Conservation (phyloP, 139 green algal species). For the Coelastrella sp. region DNA sequence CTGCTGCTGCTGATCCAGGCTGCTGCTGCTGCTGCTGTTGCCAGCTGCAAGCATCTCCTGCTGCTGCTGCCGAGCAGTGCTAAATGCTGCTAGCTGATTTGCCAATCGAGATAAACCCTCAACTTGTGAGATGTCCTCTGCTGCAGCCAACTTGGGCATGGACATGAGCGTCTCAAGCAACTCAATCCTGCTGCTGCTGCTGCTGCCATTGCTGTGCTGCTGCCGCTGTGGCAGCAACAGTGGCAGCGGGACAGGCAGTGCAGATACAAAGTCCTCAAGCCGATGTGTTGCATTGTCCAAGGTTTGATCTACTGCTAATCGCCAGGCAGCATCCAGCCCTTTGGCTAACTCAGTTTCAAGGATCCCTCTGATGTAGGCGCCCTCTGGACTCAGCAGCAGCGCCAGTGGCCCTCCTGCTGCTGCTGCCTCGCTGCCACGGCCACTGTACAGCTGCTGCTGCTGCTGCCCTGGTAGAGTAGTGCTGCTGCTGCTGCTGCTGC, state of each 20-base stretch:
- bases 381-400: slow-evolving; percentile 82
- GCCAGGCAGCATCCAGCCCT: slow-evolving; percentile 79
- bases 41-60: neutral
- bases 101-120: slow-evolving; percentile 7
- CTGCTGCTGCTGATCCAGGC: slow-evolving; percentile 3
- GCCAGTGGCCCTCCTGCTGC: slow-evolving; percentile 67
- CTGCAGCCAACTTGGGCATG: neutral
- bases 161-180: slow-evolving; percentile 7
- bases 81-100: slow-evolving; percentile 24
- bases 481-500: neutral
- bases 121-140: slow-evolving; percentile 10
- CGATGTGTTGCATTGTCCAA: neutral
- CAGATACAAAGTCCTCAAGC: neutral
- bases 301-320: slow-evolving; percentile 66
- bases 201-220: slow-evolving; percentile 25
- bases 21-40: neutral
- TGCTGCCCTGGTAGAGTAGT: neutral
- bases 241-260: slow-evolving; percentile 24
- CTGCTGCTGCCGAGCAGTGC: neutral
- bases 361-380: slow-evolving; percentile 78
- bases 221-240: slow-evolving; percentile 19
- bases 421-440: slow-evolving; percentile 47
- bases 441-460: slow-evolving; percentile 23
- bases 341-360: slow-evolving; percentile 90
- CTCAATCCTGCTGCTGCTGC: neutral